A percentile compares a stretch with the other conserved stretches of the same genome.
phyloP scores from a whole-genome alignment of 305 asterid species.

The Fraxinus sp. region DNA sequence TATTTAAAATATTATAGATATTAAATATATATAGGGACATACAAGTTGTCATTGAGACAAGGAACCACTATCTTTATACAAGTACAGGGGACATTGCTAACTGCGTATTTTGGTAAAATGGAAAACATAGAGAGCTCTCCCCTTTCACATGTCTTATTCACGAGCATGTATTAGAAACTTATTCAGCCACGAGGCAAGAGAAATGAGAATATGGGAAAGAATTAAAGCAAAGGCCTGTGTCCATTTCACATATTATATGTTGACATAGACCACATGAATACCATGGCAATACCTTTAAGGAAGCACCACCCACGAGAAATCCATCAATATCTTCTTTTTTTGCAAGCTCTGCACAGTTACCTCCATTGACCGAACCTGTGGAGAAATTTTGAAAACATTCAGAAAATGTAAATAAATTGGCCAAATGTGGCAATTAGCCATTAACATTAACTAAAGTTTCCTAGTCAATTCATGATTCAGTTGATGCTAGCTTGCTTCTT shows the following conservation, averaged over 20 bases:
- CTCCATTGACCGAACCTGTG: conserved; percentile 85
- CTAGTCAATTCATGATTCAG: background rate
- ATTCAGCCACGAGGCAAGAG: background rate
- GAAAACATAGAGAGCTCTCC: background rate
- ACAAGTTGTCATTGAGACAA: background rate
- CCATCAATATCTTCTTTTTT: conserved; percentile 89
- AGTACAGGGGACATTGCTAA: background rate
- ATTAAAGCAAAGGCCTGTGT: background rate
- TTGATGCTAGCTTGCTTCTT: background rate
- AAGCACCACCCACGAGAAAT: conserved; percentile 93
- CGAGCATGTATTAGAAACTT: background rate
- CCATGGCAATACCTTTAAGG: conserved; percentile 61
- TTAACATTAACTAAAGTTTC: background rate
- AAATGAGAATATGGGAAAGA: background rate
- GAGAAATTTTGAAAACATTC: background rate
- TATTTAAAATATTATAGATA: background rate
- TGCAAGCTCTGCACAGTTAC: conserved; percentile 83
- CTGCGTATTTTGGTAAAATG: background rate
- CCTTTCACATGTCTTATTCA: background rate
- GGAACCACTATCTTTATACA: background rate
- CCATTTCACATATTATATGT: background rate
- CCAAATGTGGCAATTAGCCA: background rate
- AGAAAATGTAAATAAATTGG: conserved; percentile 7
- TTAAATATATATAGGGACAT: background rate
- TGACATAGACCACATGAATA: background rate